These are phyloP conservation scores for Monilinia fructicola DNA, from an alignment of 2,329 filamentous ascomycete species.

Conservation along the genomic window DNA sequence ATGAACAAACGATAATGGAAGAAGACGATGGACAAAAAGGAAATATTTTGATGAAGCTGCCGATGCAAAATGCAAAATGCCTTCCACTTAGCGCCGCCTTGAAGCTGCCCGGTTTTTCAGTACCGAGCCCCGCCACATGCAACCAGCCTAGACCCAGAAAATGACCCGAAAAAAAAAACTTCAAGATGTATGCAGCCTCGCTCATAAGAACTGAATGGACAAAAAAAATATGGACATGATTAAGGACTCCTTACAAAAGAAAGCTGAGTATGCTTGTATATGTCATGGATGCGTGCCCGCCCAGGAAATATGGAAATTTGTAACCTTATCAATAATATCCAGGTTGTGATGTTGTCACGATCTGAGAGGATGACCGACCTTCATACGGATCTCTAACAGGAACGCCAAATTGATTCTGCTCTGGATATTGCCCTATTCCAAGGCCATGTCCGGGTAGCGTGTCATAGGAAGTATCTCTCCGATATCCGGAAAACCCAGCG, in stretches of 20 bases:
- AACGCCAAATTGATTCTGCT: constrained; percentile 1
- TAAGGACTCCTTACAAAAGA: not conserved
- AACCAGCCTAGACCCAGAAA: constrained; percentile 3
- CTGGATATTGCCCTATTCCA: constrained; percentile 12
- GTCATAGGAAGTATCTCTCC: constrained; percentile 17
- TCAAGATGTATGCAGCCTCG: not conserved
- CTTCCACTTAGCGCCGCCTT: constrained; percentile 12
- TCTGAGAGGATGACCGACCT: constrained; percentile 1
- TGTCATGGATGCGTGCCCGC: not conserved
- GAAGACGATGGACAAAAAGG: not conserved
- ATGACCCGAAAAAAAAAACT: not conserved
- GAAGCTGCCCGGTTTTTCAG: constrained; percentile 2
- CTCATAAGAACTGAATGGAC: not conserved
- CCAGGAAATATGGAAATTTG: not conserved
- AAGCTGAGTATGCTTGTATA: not conserved
- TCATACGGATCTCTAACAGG: constrained; percentile 14
- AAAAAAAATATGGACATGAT: not conserved
- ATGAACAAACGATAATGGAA: not conserved
- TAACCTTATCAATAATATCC: constrained; percentile 2
- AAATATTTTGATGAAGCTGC: not conserved
- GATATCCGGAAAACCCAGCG: not conserved
- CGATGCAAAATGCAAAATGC: constrained; percentile 16
- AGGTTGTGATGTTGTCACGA: constrained; percentile 16
- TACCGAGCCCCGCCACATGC: constrained; percentile 20
- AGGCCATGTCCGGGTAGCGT: constrained; percentile 2